phyloP scores from a whole-genome alignment of 257 asterid genomes.

The Echites panduratus region DNA sequence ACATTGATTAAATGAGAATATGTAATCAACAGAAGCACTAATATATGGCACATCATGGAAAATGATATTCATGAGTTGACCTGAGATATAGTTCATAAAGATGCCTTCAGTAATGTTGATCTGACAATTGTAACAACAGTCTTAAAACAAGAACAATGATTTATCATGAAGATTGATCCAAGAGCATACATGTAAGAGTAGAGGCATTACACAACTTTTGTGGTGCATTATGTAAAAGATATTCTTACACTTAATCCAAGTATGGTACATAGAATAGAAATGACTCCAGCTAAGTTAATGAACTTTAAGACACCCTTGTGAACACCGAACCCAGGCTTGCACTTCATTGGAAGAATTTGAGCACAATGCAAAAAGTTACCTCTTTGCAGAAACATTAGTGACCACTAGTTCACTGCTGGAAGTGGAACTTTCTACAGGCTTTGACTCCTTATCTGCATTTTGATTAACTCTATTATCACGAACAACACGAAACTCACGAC shows the following conservation, averaged over 20 bases:
- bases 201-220: background rate
- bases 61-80: background rate
- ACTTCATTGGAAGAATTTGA: background rate
- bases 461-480: constrained; percentile 83
- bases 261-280: background rate
- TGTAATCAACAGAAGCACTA: background rate
- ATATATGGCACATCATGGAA: background rate
- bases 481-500: constrained; percentile 79
- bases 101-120: background rate
- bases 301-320: background rate
- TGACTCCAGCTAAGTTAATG: constrained; percentile 1
- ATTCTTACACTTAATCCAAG: background rate
- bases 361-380: constrained; percentile 16
- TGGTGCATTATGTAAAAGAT: background rate
- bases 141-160: background rate
- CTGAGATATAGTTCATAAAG: background rate
- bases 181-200: background rate
- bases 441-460: constrained; percentile 39
- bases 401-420: constrained; percentile 33
- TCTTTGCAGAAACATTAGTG: constrained; percentile 26
- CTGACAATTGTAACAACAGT: background rate
- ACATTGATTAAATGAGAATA: background rate
- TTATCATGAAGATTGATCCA: background rate
- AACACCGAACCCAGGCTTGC: background rate
- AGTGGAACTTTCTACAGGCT: constrained; percentile 47